These are phyloP conservation scores for Cladosporium austrohemisphaericum DNA, from an alignment of 2,329 filamentous ascomycete genomes.

Conservation along the genomic window DNA sequence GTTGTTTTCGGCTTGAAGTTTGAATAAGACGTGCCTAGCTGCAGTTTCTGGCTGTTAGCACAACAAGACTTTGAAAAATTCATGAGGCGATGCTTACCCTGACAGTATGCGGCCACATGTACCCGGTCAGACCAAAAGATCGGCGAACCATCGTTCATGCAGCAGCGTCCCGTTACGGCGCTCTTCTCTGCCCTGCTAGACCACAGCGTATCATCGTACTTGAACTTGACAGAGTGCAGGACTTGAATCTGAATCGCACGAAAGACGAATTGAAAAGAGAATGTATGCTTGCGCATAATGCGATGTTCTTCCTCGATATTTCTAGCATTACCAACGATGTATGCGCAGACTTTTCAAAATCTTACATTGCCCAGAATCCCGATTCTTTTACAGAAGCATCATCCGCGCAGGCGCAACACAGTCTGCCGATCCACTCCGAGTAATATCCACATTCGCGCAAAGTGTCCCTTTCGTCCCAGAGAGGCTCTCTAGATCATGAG, in stretches of 20 bases:
- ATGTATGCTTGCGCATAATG: conserved; percentile 9
- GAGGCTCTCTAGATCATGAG: conserved; percentile 68
- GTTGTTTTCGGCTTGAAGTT: too few relatives aligned
- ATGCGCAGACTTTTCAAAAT: conserved; percentile 8
- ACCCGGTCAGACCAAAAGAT: too few relatives aligned
- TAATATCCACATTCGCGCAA: neutral
- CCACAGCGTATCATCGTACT: too few relatives aligned
- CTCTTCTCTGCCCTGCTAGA: too few relatives aligned
- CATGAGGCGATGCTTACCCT: too few relatives aligned
- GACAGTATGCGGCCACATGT: too few relatives aligned
- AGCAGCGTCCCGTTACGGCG: too few relatives aligned
- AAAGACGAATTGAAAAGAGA: neutral
- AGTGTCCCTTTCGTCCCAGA: neutral
- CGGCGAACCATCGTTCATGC: too few relatives aligned
- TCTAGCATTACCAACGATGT: conserved; percentile 9
- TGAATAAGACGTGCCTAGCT: too few relatives aligned
- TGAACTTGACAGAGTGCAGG: neutral
- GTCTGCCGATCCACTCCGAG: neutral
- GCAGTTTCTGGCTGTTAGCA: too few relatives aligned
- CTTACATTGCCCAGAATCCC: conserved; percentile 5
- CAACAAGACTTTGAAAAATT: too few relatives aligned
- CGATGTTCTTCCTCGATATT: neutral
- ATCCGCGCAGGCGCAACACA: conserved; percentile 2
- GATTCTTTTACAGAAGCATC: conserved; percentile 10
- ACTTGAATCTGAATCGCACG: too few relatives aligned